Evolutionary conservation across 1,284 basidiomycete species (phyloP).

Genomic region (Cutaneotrichosporon cyanovorans): DNA sequence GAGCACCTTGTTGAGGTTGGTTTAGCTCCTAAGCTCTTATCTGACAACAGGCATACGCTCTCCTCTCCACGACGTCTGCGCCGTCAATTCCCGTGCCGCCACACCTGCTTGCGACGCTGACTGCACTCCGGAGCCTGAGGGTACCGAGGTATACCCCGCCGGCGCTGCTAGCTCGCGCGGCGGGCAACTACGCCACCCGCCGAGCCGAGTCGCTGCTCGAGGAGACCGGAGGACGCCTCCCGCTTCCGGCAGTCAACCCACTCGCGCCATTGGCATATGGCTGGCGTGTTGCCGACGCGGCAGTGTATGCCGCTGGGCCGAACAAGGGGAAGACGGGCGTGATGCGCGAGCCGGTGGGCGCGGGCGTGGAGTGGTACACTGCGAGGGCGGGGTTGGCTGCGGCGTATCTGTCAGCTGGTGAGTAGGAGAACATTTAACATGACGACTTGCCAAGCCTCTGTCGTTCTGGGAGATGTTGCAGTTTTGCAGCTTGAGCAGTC

Average conservation of each 20-base stretch:
- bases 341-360: conserved; percentile 34
- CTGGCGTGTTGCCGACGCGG: conserved; percentile 35
- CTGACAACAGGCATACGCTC: conserved; percentile 32
- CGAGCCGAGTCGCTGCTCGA: not conserved
- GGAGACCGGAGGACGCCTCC: conserved; percentile 22
- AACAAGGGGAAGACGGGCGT: conserved; percentile 19
- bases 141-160: not conserved
- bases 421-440: conserved; percentile 1
- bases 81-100: conserved; percentile 29
- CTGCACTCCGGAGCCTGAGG: no score
- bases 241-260: conserved; percentile 26
- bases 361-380: conserved; percentile 40
- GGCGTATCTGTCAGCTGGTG: conserved; percentile 34
- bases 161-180: conserved; percentile 8
- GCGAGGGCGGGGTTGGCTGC: conserved; percentile 25
- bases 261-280: conserved; percentile 33
- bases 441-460: not conserved
- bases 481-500: no score
- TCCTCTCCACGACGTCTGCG: conserved; percentile 25
- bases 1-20: conserved; percentile 39
- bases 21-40: not conserved
- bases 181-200: not conserved
- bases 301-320: conserved; percentile 18
- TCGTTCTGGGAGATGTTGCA: no score
- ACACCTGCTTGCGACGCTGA: conserved; percentile 8